phyloP scores from a whole-genome alignment of 345 rosid species.

The Syzygium aromaticum region DNA sequence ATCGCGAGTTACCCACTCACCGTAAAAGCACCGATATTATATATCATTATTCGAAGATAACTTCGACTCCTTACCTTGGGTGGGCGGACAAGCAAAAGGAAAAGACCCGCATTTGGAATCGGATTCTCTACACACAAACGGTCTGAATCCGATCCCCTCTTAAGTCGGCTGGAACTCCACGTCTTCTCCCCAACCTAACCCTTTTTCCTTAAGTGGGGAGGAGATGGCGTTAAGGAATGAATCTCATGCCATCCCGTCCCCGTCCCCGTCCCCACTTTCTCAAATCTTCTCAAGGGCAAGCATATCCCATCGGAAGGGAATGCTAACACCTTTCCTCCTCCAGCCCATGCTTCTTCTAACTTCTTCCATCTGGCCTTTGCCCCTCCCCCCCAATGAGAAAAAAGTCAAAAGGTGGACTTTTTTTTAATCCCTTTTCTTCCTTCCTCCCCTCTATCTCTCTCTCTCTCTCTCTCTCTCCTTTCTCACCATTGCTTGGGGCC shows the following conservation, averaged over 20 bases:
- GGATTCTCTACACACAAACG: background rate
- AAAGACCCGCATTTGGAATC: background rate
- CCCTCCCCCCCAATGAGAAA: background rate
- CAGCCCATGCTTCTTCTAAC: too few relatives aligned
- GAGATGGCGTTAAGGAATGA: background rate
- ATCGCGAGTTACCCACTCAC: too few relatives aligned
- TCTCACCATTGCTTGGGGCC: slow-evolving; percentile 21
- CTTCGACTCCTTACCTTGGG: background rate
- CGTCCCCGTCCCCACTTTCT: background rate
- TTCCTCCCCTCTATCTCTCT: fast-evolving
- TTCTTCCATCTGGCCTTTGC: too few relatives aligned
- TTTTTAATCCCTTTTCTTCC: background rate
- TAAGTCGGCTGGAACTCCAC: background rate
- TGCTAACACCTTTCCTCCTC: too few relatives aligned
- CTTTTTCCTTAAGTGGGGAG: background rate
- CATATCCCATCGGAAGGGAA: too few relatives aligned
- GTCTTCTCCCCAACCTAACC: background rate
- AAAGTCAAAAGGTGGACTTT: slow-evolving; percentile 1
- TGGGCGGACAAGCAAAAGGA: background rate
- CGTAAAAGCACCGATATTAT: too few relatives aligned
- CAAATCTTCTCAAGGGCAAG: background rate
- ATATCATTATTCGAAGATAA: background rate
- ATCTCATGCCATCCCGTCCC: background rate
- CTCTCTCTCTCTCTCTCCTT: background rate
- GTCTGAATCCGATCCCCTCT: background rate